phyloP scores from a whole-genome alignment of 257 asterid species.

The Handroanthus guayacan region DNA sequence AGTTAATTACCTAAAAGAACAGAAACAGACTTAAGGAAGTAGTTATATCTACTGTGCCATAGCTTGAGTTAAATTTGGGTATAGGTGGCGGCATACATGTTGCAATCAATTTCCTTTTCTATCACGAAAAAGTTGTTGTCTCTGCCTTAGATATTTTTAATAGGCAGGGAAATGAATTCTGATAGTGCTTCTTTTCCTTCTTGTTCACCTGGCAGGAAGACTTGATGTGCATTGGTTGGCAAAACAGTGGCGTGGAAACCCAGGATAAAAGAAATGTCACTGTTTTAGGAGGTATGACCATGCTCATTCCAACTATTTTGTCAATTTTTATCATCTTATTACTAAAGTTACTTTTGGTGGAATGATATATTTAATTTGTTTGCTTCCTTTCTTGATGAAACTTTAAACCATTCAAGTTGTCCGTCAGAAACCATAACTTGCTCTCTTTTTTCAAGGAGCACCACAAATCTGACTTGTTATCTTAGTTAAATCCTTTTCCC shows the following conservation, averaged over 20 bases:
- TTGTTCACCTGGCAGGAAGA: constrained; percentile 67
- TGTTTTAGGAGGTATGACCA: constrained; percentile 81
- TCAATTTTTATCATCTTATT: constrained; percentile 6
- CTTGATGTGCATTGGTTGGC: constrained; percentile 95
- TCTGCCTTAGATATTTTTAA: constrained; percentile 9
- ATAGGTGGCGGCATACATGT: background rate
- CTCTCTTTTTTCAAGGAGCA: constrained; percentile 15
- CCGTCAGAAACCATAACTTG: constrained; percentile 3
- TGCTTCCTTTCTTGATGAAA: background rate
- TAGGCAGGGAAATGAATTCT: constrained; percentile 24
- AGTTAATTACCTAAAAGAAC: constrained; percentile 8
- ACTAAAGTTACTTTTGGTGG: constrained; percentile 1
- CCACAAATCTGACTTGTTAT: background rate
- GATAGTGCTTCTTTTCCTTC: background rate
- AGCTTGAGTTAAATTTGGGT: background rate
- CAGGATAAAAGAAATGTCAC: constrained; percentile 82
- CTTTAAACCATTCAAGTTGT: constrained; percentile 11
- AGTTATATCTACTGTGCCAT: background rate
- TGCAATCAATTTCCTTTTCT: constrained; percentile 7
- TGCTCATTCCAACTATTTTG: constrained; percentile 29
- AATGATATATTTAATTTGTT: background rate
- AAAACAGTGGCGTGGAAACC: constrained; percentile 77
- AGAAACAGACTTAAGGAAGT: constrained; percentile 15
- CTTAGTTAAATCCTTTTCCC: background rate
- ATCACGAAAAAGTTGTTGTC: constrained; percentile 15